Base-by-base conservation (phyloP, 345 rosid species). In the Clarkia xantiana region DNA sequence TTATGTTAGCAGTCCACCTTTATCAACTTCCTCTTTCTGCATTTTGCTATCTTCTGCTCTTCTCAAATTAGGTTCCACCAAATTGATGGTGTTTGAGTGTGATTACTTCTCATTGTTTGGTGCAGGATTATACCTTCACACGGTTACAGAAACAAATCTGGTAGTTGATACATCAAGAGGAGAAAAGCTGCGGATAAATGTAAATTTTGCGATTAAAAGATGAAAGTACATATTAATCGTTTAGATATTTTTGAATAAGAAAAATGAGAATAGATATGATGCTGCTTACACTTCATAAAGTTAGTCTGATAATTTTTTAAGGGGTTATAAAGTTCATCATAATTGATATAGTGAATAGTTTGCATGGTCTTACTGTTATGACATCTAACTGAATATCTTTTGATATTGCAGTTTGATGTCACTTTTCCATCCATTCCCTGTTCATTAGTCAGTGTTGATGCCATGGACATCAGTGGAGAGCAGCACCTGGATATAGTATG, bases 381-480 rank as follows among this genome's bases (percentile, higher is more conserved):
- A 22, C 25, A 2, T 22, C 20, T 47, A 41, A 14, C 40, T 36
- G 29, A 25, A 19, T 12, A 49, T 42, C 16, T 56, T 19, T 47
- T 41, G 25, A 23, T 38, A 36, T 53, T 61, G 73, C 85, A 78
- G 85, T 76, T 81, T 60, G 90, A 81, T 67, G 59, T 81, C 40
- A 70, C 75, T 9, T 81, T 81, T 62, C 82, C 82, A 8, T 77
- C 77, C 14, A 69, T 81, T 53, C 73, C 80, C 0, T 81, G 90
- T 61, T 65, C 90, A 13, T 53, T 81, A 48, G 78, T 81, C 54
- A 81, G 80, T 60, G 55, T 81, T 44, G 90, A 81, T 60, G 80
- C 90, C 40, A 76, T 81, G 90, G 90, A 81, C 63, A 78, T 76
- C 58, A 81, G 90, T 61, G 90, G 85, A 54, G 85, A 78, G 72